A percentile compares a stretch with the other conserved stretches of the same genome.
Conservation (phyloP, 2,329 filamentous ascomycete species). For the Fusarium clavum region DNA sequence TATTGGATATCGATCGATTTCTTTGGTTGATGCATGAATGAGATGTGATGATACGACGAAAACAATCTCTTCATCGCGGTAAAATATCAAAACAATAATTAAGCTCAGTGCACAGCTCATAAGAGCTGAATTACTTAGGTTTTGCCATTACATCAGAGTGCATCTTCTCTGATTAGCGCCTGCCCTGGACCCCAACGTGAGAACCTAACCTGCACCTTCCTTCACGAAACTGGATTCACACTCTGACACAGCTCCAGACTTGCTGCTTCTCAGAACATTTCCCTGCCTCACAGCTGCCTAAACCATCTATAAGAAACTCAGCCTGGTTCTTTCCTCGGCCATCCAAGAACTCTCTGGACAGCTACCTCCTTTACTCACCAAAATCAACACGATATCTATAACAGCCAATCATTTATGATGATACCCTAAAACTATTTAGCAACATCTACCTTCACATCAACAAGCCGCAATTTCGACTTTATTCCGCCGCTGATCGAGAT, state of each 20-base stretch:
- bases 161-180: slow-evolving; percentile 14
- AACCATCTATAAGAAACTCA: background rate
- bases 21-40: slow-evolving; percentile 14
- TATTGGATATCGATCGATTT: slow-evolving; percentile 5
- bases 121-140: background rate
- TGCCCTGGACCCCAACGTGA: slow-evolving; percentile 11
- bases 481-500: background rate
- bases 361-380: background rate
- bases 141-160: slow-evolving; percentile 13
- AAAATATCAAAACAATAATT: background rate
- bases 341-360: background rate
- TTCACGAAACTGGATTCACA: slow-evolving; percentile 16
- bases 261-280: slow-evolving; percentile 3
- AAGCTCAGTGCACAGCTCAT: background rate
- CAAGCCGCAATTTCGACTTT: background rate
- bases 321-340: background rate
- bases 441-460: background rate
- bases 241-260: slow-evolving; percentile 12
- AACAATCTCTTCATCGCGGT: background rate
- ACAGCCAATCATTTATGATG: slow-evolving; percentile 12
- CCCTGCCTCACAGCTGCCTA: background rate
- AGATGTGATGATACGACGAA: slow-evolving; percentile 13
- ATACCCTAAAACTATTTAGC: slow-evolving; percentile 21
- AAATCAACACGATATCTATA: background rate
- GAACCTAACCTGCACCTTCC: slow-evolving; percentile 16